Conservation (phyloP, 257 asterid genomes). For the Capsicum baccatum region DNA sequence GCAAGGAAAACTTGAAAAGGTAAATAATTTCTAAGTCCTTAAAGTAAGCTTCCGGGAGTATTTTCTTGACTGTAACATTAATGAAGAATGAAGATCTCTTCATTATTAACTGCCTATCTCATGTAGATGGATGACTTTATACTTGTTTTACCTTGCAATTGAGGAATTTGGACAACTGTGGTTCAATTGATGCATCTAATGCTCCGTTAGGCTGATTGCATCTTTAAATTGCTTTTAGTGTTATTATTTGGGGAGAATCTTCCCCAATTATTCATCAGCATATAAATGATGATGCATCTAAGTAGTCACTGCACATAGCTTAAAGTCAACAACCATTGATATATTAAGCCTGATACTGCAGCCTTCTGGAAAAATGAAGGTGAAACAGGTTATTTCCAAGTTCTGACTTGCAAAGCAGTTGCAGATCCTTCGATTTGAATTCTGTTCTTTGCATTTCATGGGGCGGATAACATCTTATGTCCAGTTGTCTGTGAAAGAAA, state of each 20-base stretch:
- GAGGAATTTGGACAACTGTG: slow-evolving; percentile 4
- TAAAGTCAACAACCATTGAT: slow-evolving; percentile 10
- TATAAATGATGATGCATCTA: not conserved
- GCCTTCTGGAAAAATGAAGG: not conserved
- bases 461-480: not conserved
- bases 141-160: not conserved
- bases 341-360: slow-evolving; percentile 15
- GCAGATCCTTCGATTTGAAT: not conserved
- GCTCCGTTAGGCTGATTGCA: not conserved
- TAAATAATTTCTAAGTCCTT: slow-evolving; percentile 30
- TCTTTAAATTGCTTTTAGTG: slow-evolving; percentile 26
- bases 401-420: slow-evolving; percentile 22
- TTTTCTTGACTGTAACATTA: not conserved
- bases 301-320: not conserved
- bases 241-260: not conserved
- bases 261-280: not conserved
- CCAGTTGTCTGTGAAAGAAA: too few species aligned
- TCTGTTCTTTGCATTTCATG: slow-evolving; percentile 7
- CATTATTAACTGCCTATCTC: not conserved
- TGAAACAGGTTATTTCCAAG: not conserved
- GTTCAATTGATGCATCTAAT: slow-evolving; percentile 14
- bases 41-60: slow-evolving; percentile 17
- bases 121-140: not conserved
- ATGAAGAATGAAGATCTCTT: not conserved
- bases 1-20: slow-evolving; percentile 65